Conservation (phyloP, 768 basidiomycete genomes). For the Leccinum subtestaceum region DNA sequence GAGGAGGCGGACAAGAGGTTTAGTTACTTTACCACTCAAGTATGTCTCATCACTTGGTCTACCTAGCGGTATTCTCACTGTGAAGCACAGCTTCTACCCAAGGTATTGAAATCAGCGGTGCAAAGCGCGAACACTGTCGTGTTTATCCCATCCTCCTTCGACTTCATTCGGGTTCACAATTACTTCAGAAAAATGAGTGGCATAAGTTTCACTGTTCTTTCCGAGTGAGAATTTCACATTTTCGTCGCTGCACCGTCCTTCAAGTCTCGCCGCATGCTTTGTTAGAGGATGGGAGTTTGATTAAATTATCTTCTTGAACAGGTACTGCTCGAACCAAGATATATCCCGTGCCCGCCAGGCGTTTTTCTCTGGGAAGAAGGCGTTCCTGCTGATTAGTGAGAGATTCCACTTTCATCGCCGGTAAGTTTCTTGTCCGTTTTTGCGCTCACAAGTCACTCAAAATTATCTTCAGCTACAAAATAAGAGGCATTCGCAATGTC, state of each 20-base stretch:
- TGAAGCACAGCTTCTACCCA: conserved; percentile 66
- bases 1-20: conserved; percentile 89
- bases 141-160: conserved; percentile 93
- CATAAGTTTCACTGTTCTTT: conserved; percentile 78
- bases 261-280: neutral
- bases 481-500: conserved; percentile 88
- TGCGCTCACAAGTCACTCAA: neutral
- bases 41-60: conserved; percentile 24
- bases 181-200: conserved; percentile 72
- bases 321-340: conserved; percentile 91
- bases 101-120: conserved; percentile 87
- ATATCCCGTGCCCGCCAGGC: conserved; percentile 90
- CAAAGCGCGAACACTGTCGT: conserved; percentile 86
- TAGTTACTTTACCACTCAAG: conserved; percentile 83
- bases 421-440: conserved; percentile 34
- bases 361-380: conserved; percentile 85
- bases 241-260: neutral
- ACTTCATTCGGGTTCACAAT: conserved; percentile 90
- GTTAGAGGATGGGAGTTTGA: neutral
- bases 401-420: conserved; percentile 98
- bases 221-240: conserved; percentile 59
- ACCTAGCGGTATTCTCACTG: neutral
- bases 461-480: conserved; percentile 67
- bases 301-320: conserved; percentile 27
- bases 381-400: conserved; percentile 89